These are phyloP conservation scores for Candida railenensis DNA, from an alignment of 805 yeast genomes.

Conservation along the genomic window DNA sequence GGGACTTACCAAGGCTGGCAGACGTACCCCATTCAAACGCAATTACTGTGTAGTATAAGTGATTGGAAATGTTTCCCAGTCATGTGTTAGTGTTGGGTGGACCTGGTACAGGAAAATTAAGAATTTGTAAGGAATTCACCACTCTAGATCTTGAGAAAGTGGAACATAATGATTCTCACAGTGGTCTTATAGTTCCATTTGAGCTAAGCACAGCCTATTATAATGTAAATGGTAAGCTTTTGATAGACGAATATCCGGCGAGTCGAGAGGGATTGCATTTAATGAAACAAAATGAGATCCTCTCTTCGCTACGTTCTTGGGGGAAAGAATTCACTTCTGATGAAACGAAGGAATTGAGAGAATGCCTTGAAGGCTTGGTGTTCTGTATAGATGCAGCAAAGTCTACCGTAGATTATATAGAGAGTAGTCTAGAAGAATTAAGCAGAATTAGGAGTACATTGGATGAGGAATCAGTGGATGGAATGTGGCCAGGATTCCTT, in stretches of 20 bases:
- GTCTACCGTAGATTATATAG: constrained; percentile 6
- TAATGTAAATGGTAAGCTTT: constrained; percentile 23
- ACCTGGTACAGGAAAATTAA: constrained; percentile 40
- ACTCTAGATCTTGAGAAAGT: constrained; percentile 25
- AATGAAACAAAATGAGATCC: constrained; percentile 8
- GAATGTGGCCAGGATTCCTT: constrained; percentile 26
- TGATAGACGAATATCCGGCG: constrained; percentile 39
- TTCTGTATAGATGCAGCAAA: constrained; percentile 34
- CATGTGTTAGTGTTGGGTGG: constrained; percentile 47
- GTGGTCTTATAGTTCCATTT: constrained; percentile 29
- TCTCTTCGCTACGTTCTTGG: constrained; percentile 33
- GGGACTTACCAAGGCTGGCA: no score
- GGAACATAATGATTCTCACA: constrained; percentile 33
- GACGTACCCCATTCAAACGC: no score
- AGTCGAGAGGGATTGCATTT: constrained; percentile 1
- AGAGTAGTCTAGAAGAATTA: constrained; percentile 14
- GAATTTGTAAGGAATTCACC: constrained; percentile 25
- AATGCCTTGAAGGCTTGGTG: constrained; percentile 45
- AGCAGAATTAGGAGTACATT: constrained; percentile 2
- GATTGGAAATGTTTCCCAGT: constrained; percentile 23
- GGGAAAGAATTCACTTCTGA: constrained; percentile 32
- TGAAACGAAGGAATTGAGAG: constrained; percentile 44
- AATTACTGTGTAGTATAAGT: no score
- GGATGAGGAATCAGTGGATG: constrained; percentile 7
- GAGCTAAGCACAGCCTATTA: constrained; percentile 32